Percentiles rank a stretch among this genome's conserved stretches.
Evolutionary conservation across 192 early-diverging fungal species (phyloP).

Genomic region (Pilaira anomala): DNA sequence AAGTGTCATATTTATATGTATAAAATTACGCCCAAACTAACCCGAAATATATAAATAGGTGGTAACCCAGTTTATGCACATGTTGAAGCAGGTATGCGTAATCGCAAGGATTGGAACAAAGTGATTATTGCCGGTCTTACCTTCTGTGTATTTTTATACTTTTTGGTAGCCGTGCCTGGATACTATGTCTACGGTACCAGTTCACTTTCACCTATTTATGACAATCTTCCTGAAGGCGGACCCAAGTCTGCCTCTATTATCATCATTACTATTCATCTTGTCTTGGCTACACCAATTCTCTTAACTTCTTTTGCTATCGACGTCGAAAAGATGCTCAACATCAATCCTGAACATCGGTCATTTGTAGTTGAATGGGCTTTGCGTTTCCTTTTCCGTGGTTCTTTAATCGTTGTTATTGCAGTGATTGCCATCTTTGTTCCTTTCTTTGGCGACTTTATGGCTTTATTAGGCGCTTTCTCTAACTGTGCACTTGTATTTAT

Average conservation of each 20-base stretch:
- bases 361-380: slow-evolving; percentile 46
- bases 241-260: slow-evolving; percentile 58
- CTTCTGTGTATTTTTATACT: slow-evolving; percentile 61
- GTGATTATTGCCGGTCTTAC: slow-evolving; percentile 56
- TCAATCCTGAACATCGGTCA: slow-evolving; percentile 33
- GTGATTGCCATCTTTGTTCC: slow-evolving; percentile 64
- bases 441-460: slow-evolving; percentile 75
- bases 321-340: slow-evolving; percentile 55
- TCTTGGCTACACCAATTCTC: slow-evolving; percentile 74
- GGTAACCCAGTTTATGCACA: slow-evolving; percentile 81
- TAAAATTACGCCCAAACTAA: slow-evolving; percentile 33
- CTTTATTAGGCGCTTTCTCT: slow-evolving; percentile 68
- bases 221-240: slow-evolving; percentile 58
- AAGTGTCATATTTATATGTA: neutral
- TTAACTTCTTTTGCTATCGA: slow-evolving; percentile 67
- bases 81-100: slow-evolving; percentile 67
- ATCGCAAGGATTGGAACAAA: slow-evolving; percentile 61
- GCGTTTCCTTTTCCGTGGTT: slow-evolving; percentile 49
- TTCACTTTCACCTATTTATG: slow-evolving; percentile 61
- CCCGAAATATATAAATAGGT: slow-evolving; percentile 9
- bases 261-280: slow-evolving; percentile 72
- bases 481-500: slow-evolving; percentile 68
- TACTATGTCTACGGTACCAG: slow-evolving; percentile 67
- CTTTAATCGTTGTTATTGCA: slow-evolving; percentile 48
- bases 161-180: slow-evolving; percentile 63